Base-by-base conservation (phyloP, 2,329 filamentous ascomycete genomes). In the Metarhizium anisopliae region DNA sequence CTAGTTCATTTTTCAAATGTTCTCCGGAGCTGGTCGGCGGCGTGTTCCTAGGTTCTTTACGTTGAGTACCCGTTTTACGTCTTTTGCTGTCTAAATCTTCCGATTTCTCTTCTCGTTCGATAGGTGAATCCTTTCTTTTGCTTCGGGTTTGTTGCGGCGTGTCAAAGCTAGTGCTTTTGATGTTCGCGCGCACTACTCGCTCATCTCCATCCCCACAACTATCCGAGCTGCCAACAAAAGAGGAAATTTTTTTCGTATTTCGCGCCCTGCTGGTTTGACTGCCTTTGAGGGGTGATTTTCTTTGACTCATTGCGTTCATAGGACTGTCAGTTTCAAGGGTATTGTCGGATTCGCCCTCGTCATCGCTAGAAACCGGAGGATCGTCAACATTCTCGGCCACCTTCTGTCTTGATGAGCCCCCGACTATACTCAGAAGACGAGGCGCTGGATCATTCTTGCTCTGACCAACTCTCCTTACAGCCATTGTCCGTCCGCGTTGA, bases 81-180 rank as follows among this genome's bases (percentile, higher is more conserved):
- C 55, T 55, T 54, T 61, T 61, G 20, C 30, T 58, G 11, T 29
- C 16, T 14, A n/a, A 13, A 18, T 35, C 16, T 35, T n/a, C 14
- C 7, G n/a, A 8, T 8, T 45, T 13, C 16, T 25, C 25, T 53
- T 16, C 20, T 30, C 36, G 3, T 50, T 51, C 53, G 51, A 16
- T 8, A 4, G 45, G 40, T 35, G 50, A 51, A 16, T 55, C 55
- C 45, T 56, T 50, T 32, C 54, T 55, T 29, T 54, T 47, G 14
- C 51, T 57, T 43, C 53, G 59, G 13, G 29, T 42, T 36, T 40
- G 32, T 18, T 43, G 55, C 35, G 43, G 20, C 16, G 51, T 59
- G 5, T 40, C 29, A 47, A 75, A 76, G 13, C 36, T 56, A n/a
- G 69, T 72, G 8, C 59, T 60, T 42, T 59, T 65, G 30, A 77